Evolutionary conservation across 2,329 filamentous ascomycete genomes (phyloP), one percentile per base, ranked within the genome.

Genomic region (Scopulariopsis brevicaulis): DNA sequence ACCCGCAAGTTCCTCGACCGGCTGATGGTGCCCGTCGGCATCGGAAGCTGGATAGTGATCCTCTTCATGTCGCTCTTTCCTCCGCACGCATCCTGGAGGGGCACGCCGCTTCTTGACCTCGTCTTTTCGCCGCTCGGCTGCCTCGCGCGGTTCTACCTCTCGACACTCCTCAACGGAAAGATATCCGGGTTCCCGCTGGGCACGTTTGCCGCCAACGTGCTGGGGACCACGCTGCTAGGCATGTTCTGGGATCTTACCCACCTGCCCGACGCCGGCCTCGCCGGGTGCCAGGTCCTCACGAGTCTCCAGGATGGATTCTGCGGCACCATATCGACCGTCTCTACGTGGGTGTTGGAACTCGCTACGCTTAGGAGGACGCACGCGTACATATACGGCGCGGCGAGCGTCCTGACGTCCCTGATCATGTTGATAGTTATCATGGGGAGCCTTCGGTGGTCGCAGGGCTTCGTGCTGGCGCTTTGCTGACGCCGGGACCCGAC

Each of bases 61-160:
- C 69, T 94, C 2, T 68, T 94, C 25, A 75, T 96, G 59, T 78
- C 83, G 43, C 81, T 87, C 54, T 83, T 87, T 63, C 89, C 90
- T 0, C 90, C 89, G 0, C 78, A 86, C 62, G 78, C 88, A 48
- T 72, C 72, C 20, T 96, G 91, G 92, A 87, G 92, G 46, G 86
- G 87, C 1, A 74, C 85, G 53, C 87, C 82, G 0, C 73, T 89
- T 1, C 93, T 96, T 64, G 81, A 90, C 0, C 75, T 94, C 28
- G 84, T 91, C 2, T 94, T 96, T 65, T 88, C 90, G 1, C 93
- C 93, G 0, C 63, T 90, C 0, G 93, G 93, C 0, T 92, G 87
- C 63, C 71, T 96, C 0, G 67, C 79, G 0, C 82, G 93, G 3
- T 96, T 89, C 73, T 92, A 90, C 67, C 70, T 81, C 1, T 87